These are phyloP conservation scores for Ophiocordyceps camponoti-leonardi DNA, from an alignment of 2,329 filamentous ascomycete species.

Conservation along the genomic window DNA sequence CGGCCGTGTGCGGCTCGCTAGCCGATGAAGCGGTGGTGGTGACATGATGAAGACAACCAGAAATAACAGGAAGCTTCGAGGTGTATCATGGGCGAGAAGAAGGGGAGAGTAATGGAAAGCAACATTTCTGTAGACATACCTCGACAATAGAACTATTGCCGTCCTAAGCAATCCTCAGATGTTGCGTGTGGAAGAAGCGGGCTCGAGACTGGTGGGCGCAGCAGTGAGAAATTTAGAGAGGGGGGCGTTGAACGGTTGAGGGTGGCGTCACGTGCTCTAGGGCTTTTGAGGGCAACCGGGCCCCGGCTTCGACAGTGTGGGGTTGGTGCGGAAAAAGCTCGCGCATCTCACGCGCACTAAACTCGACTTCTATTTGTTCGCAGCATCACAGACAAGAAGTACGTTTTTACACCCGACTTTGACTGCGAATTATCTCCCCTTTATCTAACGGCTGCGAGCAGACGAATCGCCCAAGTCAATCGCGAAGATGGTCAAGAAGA, in stretches of 20 bases:
- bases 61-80: neutral
- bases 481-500: conserved; percentile 56
- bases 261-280: conserved; percentile 10
- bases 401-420: conserved; percentile 5
- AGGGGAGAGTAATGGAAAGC: conserved; percentile 10
- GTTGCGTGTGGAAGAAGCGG: conserved; percentile 13
- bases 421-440: conserved; percentile 1
- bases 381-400: conserved; percentile 8
- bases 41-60: neutral
- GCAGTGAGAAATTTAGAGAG: conserved; percentile 10
- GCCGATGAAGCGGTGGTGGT: neutral
- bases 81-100: neutral
- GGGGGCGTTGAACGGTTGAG: neutral
- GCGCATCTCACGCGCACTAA: conserved; percentile 2
- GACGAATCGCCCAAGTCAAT: conserved; percentile 29
- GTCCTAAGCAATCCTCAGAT: conserved; percentile 47
- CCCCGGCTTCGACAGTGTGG: conserved; percentile 6
- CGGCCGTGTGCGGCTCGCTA: neutral
- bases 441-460: conserved; percentile 8
- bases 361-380: conserved; percentile 3
- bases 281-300: conserved; percentile 7
- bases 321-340: neutral
- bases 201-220: conserved; percentile 9
- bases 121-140: conserved; percentile 40
- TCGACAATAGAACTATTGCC: conserved; percentile 43